Evolutionary conservation across 2,329 filamentous ascomycete species (phyloP).

Genomic region (Scedosporium aurantiacum): DNA sequence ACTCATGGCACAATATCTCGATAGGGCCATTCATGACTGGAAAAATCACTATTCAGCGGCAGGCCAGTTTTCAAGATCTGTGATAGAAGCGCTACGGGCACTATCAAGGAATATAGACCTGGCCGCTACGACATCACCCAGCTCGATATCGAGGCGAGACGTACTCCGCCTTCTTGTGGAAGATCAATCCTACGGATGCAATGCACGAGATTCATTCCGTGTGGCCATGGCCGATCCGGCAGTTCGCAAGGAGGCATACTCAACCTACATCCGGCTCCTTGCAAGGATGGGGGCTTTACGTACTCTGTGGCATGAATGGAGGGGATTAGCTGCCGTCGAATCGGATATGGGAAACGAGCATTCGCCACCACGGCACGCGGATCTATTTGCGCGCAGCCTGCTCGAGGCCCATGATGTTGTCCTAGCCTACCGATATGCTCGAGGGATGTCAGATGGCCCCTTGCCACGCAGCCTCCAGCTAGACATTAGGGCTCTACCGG

Average conservation of each 20-base stretch:
- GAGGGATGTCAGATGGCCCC: neutral
- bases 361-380: neutral
- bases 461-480: neutral
- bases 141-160: neutral
- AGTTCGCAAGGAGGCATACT: neutral
- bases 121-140: neutral
- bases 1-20: neutral
- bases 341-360: neutral
- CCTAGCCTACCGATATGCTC: neutral
- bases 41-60: neutral
- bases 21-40: too few species aligned
- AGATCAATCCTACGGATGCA: neutral
- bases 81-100: neutral
- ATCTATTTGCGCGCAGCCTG: neutral
- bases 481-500: neutral
- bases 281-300: constrained; percentile 1
- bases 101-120: neutral
- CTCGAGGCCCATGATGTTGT: neutral
- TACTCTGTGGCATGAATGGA: constrained; percentile 1
- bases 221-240: neutral
- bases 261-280: neutral
- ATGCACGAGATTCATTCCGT: neutral
- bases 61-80: neutral
- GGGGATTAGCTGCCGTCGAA: neutral
- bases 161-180: neutral